Conservation (phyloP, 768 basidiomycete genomes). For the Tricholoma sp. region DNA sequence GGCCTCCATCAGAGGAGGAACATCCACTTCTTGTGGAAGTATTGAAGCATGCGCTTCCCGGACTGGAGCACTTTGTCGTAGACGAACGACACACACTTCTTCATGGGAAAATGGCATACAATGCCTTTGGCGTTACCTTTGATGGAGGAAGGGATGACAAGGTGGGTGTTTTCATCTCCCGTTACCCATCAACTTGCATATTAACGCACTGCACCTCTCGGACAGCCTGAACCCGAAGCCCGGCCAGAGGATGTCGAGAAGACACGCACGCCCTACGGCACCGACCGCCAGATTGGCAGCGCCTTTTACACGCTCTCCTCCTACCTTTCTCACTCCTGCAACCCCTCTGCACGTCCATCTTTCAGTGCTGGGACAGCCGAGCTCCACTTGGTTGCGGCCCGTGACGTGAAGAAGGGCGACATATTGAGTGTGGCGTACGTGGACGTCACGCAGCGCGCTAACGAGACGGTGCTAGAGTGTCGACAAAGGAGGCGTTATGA, state of each 20-base stretch:
- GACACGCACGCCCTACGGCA: slow-evolving; percentile 75
- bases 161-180: slow-evolving; percentile 33
- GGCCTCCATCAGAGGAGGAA: slow-evolving; percentile 45
- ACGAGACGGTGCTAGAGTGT: slow-evolving; percentile 49
- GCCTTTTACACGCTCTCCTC: slow-evolving; percentile 75
- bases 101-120: slow-evolving; percentile 71
- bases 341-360: slow-evolving; percentile 58
- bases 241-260: slow-evolving; percentile 70
- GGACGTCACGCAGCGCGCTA: slow-evolving; percentile 53
- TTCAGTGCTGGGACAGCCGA: slow-evolving; percentile 66
- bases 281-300: slow-evolving; percentile 67
- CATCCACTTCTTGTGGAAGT: slow-evolving; percentile 46
- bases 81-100: slow-evolving; percentile 58
- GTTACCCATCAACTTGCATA: not conserved
- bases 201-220: not conserved
- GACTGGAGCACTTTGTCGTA: slow-evolving; percentile 65
- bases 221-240: slow-evolving; percentile 44
- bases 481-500: slow-evolving; percentile 65
- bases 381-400: slow-evolving; percentile 62
- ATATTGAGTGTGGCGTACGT: slow-evolving; percentile 74
- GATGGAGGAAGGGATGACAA: slow-evolving; percentile 65
- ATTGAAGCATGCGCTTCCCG: slow-evolving; percentile 58
- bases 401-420: slow-evolving; percentile 69
- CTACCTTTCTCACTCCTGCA: slow-evolving; percentile 75
- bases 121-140: slow-evolving; percentile 69